Conservation (phyloP, 1,139 yeast genomes). For the Suhomyces atakaporum region DNA sequence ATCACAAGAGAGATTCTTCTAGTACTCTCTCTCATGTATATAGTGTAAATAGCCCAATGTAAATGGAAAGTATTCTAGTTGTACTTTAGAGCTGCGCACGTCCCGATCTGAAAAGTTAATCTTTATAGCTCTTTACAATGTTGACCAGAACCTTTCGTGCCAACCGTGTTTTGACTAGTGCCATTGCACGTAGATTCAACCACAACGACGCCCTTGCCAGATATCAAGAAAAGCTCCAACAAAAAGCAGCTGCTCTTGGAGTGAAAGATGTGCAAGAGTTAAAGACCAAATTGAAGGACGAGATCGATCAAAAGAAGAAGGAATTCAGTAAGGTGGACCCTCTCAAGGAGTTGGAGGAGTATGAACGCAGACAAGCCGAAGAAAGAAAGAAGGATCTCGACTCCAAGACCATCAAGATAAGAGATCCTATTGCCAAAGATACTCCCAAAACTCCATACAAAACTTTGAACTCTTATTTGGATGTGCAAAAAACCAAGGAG, state of each 20-base stretch:
- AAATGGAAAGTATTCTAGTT: no score
- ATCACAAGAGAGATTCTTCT: no score
- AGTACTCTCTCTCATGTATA: no score
- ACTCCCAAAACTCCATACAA: slow-evolving; percentile 61
- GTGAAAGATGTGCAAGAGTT: slow-evolving; percentile 57
- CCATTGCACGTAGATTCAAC: slow-evolving; percentile 5
- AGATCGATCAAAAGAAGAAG: slow-evolving; percentile 56
- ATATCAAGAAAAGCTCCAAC: slow-evolving; percentile 37
- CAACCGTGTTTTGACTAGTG: not conserved
- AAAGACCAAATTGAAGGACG: slow-evolving; percentile 61
- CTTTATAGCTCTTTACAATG: slow-evolving; percentile 1
- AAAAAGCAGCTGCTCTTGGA: slow-evolving; percentile 42
- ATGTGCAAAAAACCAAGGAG: slow-evolving; percentile 61
- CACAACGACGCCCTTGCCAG: slow-evolving; percentile 9
- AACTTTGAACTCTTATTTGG: slow-evolving; percentile 69
- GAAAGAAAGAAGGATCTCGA: slow-evolving; percentile 35
- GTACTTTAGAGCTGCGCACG: no score
- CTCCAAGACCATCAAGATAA: slow-evolving; percentile 25
- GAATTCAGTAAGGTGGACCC: slow-evolving; percentile 70
- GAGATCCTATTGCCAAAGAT: slow-evolving; percentile 51
- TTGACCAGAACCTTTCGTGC: slow-evolving; percentile 7
- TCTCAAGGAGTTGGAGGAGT: slow-evolving; percentile 61
- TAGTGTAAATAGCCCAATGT: no score
- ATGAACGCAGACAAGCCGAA: slow-evolving; percentile 43
- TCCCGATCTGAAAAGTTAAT: slow-evolving; percentile 8